Base-by-base conservation (phyloP, 306 rosid genomes). In the Prunus fruticosa region DNA sequence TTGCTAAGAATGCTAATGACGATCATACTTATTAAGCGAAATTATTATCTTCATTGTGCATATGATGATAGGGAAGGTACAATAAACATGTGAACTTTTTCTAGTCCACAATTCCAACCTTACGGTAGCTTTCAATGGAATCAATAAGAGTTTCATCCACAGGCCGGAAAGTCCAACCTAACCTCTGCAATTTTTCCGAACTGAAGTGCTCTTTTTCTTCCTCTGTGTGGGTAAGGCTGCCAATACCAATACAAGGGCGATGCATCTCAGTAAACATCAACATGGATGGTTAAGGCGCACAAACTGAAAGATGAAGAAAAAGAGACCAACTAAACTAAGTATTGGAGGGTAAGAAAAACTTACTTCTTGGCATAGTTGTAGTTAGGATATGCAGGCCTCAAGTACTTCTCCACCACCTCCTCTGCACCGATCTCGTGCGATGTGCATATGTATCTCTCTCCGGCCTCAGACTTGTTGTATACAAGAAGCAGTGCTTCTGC, bases 371-470 rank as follows among this genome's bases (percentile, higher is more conserved):
- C 86, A 69, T 87, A 84, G 71, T 78, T 82, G 71, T 84, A 80
- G 68, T 79, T 60, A 47, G 88, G 91, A 81, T 69, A 83, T 80
- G 68, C 28, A 68, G 43, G 54, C 79, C 72, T 87, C n/a, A 89
- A 61, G 47, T 69, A 16, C 68, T 80, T 86, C 28, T 82, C 88
- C 51, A 79, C 75, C 74, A 87, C 43, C 34, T 79, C 84, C 72
- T 75, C 49, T 3, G 49, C 6, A 43, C 50, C 53, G 1, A 27
- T 27, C 28, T 27, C 28, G 2, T 25, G 27, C 52, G 90, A 72
- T 63, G 53, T 22, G 78, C 90, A 87, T 49, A 84, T 12, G 78
- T 82, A 87, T 81, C 94, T 81, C 69, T 84, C 90, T 60, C 84
- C 82, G 22, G 83, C 86, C 64, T 81, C 85, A 13, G 27, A 80